Conservation (phyloP, 148 eudicot species). For the Diospyros kaki region DNA sequence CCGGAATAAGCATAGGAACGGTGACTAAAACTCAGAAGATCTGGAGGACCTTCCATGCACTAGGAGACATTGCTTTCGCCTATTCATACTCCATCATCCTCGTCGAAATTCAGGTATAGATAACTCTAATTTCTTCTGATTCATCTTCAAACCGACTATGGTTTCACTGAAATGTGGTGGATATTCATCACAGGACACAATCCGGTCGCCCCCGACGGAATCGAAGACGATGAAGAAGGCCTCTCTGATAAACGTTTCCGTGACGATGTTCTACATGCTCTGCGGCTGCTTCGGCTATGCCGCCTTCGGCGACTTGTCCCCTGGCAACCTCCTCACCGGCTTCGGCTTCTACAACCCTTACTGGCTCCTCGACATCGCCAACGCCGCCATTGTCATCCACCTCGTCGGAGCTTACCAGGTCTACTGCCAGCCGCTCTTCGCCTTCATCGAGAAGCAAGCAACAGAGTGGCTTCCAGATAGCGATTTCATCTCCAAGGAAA, state of each 20-base stretch:
- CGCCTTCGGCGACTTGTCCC: slow-evolving; percentile 47
- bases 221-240: slow-evolving; percentile 52
- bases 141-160: too few relatives aligned
- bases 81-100: slow-evolving; percentile 72
- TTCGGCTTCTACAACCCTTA: slow-evolving; percentile 63
- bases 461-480: slow-evolving; percentile 29
- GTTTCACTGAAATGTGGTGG: neutral
- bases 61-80: slow-evolving; percentile 74
- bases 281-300: slow-evolving; percentile 60
- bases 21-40: slow-evolving; percentile 49
- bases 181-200: slow-evolving; percentile 25
- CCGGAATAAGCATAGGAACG: slow-evolving; percentile 50
- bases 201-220: slow-evolving; percentile 50
- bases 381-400: slow-evolving; percentile 48
- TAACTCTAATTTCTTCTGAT: too few relatives aligned
- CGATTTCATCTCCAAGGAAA: slow-evolving; percentile 35
- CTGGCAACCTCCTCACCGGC: slow-evolving; percentile 51
- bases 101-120: slow-evolving; percentile 50
- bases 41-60: slow-evolving; percentile 68
- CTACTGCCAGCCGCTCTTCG: slow-evolving; percentile 50
- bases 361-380: slow-evolving; percentile 58
- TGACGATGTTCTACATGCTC: slow-evolving; percentile 47
- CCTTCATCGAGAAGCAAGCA: slow-evolving; percentile 40
- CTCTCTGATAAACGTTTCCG: slow-evolving; percentile 37
- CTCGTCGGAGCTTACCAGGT: slow-evolving; percentile 60